phyloP scores from a whole-genome alignment of 1,139 yeast species.

The Pichia sp. region DNA sequence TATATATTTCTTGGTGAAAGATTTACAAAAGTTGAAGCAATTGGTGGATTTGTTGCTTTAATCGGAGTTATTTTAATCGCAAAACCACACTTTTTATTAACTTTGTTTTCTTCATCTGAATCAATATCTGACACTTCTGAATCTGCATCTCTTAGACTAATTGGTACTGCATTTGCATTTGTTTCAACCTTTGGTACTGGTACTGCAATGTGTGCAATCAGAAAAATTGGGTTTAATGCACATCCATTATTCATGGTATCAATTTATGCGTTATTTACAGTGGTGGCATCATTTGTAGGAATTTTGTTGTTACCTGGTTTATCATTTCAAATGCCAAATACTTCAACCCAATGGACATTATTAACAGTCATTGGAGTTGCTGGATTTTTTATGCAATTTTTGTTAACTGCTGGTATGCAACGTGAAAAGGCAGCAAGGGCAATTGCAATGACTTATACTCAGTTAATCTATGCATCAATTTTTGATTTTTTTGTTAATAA shows the following conservation, averaged over 20 bases:
- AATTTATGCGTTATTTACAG: slow-evolving; percentile 61
- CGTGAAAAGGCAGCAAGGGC: slow-evolving; percentile 76
- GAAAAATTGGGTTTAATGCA: slow-evolving; percentile 70
- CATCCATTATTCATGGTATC: slow-evolving; percentile 78
- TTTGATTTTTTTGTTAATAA: slow-evolving; percentile 72
- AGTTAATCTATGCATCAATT: slow-evolving; percentile 69
- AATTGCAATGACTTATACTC: slow-evolving; percentile 67
- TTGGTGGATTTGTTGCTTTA: slow-evolving; percentile 63
- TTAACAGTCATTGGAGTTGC: slow-evolving; percentile 59
- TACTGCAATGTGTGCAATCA: slow-evolving; percentile 60
- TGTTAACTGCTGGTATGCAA: slow-evolving; percentile 78
- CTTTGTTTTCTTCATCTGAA: slow-evolving; percentile 7
- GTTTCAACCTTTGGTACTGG: slow-evolving; percentile 69
- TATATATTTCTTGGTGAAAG: slow-evolving; percentile 59
- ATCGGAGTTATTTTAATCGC: slow-evolving; percentile 77
- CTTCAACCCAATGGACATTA: slow-evolving; percentile 56
- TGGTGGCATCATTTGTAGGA: slow-evolving; percentile 49
- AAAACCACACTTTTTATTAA: slow-evolving; percentile 65
- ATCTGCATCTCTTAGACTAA: slow-evolving; percentile 25
- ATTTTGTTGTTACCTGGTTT: slow-evolving; percentile 57
- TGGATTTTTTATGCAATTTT: slow-evolving; percentile 77
- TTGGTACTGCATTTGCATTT: slow-evolving; percentile 62
- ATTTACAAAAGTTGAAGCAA: slow-evolving; percentile 57
- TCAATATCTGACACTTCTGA: slow-evolving; percentile 5
- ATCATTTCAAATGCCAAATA: slow-evolving; percentile 54